Evolutionary conservation across 176 grass and related monocot species (phyloP).

Genomic region (Aechmea fasciata): DNA sequence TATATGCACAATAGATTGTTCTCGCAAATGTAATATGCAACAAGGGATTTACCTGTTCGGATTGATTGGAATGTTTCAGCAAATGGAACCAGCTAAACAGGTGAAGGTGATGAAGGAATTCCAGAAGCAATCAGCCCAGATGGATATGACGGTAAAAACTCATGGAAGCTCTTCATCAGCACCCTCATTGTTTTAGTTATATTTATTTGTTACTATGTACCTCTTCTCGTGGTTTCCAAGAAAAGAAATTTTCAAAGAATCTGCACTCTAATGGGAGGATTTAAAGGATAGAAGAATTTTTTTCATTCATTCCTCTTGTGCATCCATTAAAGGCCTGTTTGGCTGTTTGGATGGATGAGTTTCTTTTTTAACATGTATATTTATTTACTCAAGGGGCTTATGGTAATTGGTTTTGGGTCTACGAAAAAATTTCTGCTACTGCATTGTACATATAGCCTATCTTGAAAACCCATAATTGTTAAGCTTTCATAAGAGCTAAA

Average conservation of each 20-base stretch:
- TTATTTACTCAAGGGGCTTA: too few species aligned
- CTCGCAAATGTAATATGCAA: constrained; percentile 9
- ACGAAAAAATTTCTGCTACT: too few species aligned
- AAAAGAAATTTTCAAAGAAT: too few species aligned
- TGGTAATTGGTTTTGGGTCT: too few species aligned
- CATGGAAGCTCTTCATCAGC: neutral
- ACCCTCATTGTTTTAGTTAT: constrained; percentile 1
- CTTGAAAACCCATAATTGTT: neutral
- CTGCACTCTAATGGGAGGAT: too few species aligned
- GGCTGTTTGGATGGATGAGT: too few species aligned
- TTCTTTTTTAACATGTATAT: too few species aligned
- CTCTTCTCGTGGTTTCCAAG: neutral
- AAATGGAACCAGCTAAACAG: constrained; percentile 95
- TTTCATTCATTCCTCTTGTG: too few species aligned
- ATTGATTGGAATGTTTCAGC: constrained; percentile 40
- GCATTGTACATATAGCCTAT: too few species aligned
- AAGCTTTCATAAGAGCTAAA: too few species aligned
- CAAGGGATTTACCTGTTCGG: constrained; percentile 8
- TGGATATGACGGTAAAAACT: constrained; percentile 93
- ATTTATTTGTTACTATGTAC: neutral
- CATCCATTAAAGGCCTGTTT: too few species aligned
- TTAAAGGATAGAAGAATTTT: too few species aligned
- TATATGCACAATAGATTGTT: constrained; percentile 9
- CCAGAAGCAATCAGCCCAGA: constrained; percentile 88
- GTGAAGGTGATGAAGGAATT: constrained; percentile 93